phyloP scores from a whole-genome alignment of 2,329 filamentous ascomycete species.

The Phyllosticta paracitricarpa region DNA sequence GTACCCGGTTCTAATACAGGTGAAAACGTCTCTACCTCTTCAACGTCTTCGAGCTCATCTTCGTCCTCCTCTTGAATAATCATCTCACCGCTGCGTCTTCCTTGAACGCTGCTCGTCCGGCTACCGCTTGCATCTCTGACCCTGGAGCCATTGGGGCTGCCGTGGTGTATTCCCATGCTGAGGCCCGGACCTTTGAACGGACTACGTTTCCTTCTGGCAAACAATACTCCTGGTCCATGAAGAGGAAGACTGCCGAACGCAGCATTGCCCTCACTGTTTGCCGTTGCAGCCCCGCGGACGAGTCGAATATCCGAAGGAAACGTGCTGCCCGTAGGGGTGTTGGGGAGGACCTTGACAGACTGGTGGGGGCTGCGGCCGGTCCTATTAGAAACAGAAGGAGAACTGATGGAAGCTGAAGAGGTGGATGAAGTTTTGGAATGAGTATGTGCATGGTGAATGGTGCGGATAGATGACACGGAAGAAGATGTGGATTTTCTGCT shows the following conservation, averaged over 20 bases:
- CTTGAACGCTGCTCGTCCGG: constrained; percentile 49
- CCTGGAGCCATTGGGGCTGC: constrained; percentile 22
- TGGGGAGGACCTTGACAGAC: constrained; percentile 84
- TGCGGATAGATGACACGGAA: constrained; percentile 85
- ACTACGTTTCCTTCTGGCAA: constrained; percentile 71
- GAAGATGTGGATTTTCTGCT: constrained; percentile 94
- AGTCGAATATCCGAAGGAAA: constrained; percentile 84
- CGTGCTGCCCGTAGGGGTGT: constrained; percentile 60
- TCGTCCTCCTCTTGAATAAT: constrained; percentile 45
- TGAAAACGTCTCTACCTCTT: constrained; percentile 13
- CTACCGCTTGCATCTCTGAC: constrained; percentile 15
- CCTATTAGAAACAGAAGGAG: constrained; percentile 41
- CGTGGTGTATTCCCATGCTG: constrained; percentile 25
- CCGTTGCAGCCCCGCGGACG: constrained; percentile 49
- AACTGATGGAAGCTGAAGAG: constrained; percentile 59
- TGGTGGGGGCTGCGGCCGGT: constrained; percentile 68
- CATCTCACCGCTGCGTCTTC: constrained; percentile 62
- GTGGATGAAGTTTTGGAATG: constrained; percentile 94
- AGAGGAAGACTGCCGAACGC: constrained; percentile 47
- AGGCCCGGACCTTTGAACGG: constrained; percentile 67
- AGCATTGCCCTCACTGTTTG: constrained; percentile 30
- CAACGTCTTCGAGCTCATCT: constrained; percentile 19
- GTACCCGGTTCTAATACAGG: constrained; percentile 14
- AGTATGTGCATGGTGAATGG: constrained; percentile 75
- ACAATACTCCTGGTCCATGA: constrained; percentile 55